Evolutionary conservation across 2,329 filamentous ascomycete genomes (phyloP), one percentile per base, ranked within the genome.

Genomic region (Aspergillus sp.): DNA sequence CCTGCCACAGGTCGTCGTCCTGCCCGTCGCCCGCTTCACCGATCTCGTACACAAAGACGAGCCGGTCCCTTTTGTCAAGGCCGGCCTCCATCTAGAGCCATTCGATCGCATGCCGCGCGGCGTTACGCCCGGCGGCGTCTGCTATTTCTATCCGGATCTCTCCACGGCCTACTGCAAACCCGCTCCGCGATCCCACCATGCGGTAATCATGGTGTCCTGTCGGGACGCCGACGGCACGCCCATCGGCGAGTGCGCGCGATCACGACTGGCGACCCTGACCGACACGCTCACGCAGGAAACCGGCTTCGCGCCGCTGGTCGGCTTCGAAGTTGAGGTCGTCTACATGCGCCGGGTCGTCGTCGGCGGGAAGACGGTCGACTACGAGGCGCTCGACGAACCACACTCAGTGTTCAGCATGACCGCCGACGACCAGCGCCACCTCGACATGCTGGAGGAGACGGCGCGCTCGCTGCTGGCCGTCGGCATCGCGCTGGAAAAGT

Each of bases 291-390:
- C 17, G 14, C 17, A 17, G 5, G 25, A 47, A 16, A 47, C 36
- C n/a, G 50, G 45, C 7, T 25, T 41, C 9, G 20, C 11, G 5
- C 21, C 25, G 10, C 74, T 86, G 0, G 66, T 90, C 5, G 89
- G 89, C 0, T 92, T 91, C 58, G 89, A 93, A 67, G 82, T 92
- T 38, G 88, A 92, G 68, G 81, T 91, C 16, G 77, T 88, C 1
- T 83, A 91, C 55, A 73, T 91, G 57, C 21, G 38, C 42, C 49
- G 76, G 78, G 41, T 77, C 77, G 19, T 63, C 70, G 29, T 53
- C 63, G 13, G 23, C 6, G 17, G 32, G 19, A 40, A 38, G 58
- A 66, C 31, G 54, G 65, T 3, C 65, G 14, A 66, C 3, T 60
- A 73, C 52, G 58, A 71, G 1, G 73, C 86, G 0, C 63, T 78